Percentiles rank a stretch among this genome's conserved stretches.
These are phyloP conservation scores for Trichoderma simmonsii DNA, from an alignment of 2,329 filamentous ascomycete species.

Conservation along the genomic window DNA sequence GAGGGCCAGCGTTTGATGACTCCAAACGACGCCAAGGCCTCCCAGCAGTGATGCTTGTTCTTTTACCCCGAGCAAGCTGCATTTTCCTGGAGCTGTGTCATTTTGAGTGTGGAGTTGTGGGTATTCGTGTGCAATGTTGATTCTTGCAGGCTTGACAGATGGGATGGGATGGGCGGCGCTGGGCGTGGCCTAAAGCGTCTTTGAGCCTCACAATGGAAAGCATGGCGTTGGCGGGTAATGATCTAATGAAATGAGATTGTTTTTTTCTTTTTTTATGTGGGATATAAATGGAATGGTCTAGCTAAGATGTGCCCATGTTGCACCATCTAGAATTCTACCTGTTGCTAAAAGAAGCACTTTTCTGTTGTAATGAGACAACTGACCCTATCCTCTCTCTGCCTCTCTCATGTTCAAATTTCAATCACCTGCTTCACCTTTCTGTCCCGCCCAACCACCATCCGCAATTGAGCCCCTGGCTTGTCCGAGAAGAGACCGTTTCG, in stretches of 20 bases:
- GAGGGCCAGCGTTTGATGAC: conserved; percentile 57
- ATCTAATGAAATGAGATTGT: not conserved
- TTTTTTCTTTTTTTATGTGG: not conserved
- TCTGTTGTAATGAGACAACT: not conserved
- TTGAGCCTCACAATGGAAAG: not conserved
- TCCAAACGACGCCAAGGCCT: conserved; percentile 31
- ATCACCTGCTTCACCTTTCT: conserved; percentile 57
- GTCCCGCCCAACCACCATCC: conserved; percentile 59
- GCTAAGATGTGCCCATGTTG: not conserved
- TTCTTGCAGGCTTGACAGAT: not conserved
- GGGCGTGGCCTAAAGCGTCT: not conserved
- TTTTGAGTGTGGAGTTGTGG: conserved; percentile 11
- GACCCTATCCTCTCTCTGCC: not conserved
- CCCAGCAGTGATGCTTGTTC: not conserved
- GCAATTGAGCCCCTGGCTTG: conserved; percentile 54
- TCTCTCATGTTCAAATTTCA: conserved; percentile 27
- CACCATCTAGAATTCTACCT: not conserved
- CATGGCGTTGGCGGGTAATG: not conserved
- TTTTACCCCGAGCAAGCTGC: not conserved
- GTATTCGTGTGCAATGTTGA: not conserved
- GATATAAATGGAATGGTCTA: not conserved
- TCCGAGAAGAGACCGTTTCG: conserved; percentile 54
- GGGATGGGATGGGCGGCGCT: not conserved
- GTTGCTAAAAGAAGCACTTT: not conserved
- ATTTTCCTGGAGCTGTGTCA: not conserved